Base-by-base conservation (phyloP, 192 early-diverging fungal genomes). In the Coemansia pectinata region DNA sequence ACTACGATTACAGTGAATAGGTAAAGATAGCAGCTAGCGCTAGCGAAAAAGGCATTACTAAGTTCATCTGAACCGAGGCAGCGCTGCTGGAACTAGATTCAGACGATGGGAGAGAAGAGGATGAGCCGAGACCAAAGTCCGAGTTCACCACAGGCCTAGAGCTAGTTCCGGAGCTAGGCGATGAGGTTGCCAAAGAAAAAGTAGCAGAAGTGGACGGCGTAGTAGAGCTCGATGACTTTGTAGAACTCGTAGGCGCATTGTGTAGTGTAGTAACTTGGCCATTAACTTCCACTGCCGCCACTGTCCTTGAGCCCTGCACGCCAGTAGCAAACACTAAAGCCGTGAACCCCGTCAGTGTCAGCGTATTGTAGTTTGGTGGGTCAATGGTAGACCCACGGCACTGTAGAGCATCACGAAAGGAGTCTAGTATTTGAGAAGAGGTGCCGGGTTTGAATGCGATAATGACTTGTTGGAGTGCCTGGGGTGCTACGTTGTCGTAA, bases 341-440 rank as follows among this genome's bases (percentile, higher is more conserved):
- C 10, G 67, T 60, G 44, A 29, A 66, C 1, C 78, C 78, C 1
- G 50, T 44, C 2, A 81, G 63, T 34, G 70, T 76, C 25, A 41
- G 40, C 11, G 66, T 73, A 63, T 70, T 70, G 64, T 81, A 81
- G 64, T 67, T 69, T 27, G 71, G 66, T 29, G 53, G 19, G 59
- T 70, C 48, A 10, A 81, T 58, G 4, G 44, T 63, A 5, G 73
- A 68, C 5, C 78, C 78, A 19, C 78, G 78, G 64, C 78, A 81
- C 36, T 39, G 45, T 17, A 81, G 73, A 7, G 78, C 78, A 23
- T 76, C 73, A 52, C 73, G 70, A 63, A 61, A 81, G 25, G 78
- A 70, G 47, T 71, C 78, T 36, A 81, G 17, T 27, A 68, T 45
- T 44, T 75, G 73, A 3, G 21, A 19, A 11, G 64, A 36, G 0